Base-by-base conservation (phyloP, 1,284 basidiomycete species). In the Leccinum subfulvum region DNA sequence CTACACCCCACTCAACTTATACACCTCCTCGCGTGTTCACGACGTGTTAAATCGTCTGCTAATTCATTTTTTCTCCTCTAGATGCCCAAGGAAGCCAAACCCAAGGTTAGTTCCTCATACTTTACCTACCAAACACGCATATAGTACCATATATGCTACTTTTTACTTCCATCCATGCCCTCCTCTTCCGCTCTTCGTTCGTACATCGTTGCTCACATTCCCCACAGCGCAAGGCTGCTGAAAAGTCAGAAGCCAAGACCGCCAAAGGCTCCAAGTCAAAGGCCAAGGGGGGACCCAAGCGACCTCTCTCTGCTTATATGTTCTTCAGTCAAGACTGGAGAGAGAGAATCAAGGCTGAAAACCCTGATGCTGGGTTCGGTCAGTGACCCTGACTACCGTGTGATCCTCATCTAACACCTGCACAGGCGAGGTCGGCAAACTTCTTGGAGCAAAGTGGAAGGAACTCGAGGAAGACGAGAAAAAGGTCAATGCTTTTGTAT, bases 281-380 rank as follows among this genome's bases (percentile, higher is more conserved):
- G 64, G 10, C 66, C 53, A 77, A 76, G 65, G 74, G 74, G n/a
- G 73, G 74, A 10, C 94, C 94, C 63, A 96, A 96, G 81, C 87
- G 94, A 59, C 90, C 94, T 2, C 84, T 97, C 59, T 97, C 95
- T 58, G 95, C 95, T 60, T 98, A 97, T 83, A 97, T 98, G 95
- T 96, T 96, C 90, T 98, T 98, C 85, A 90, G 88, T 73, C 93
- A 95, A 78, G 95, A 96, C 79, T 92, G 92, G 90, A 87, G 95
- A 75, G 92, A 97, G 79, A 88, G 90, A 74, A 92, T 98, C 84
- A 97, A 96, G 87, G 74, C 85, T 62, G 96, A 97, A 81, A 97
- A 98, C 83, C 94, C 95, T 61, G 93, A 95, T 64, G 95, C 94
- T 44, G 85, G 89, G 64, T 98, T 98, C 75, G 95, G 95, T 90